Conservation (phyloP, 1,139 yeast species). For the Sugiyamaella grinbergsii region DNA sequence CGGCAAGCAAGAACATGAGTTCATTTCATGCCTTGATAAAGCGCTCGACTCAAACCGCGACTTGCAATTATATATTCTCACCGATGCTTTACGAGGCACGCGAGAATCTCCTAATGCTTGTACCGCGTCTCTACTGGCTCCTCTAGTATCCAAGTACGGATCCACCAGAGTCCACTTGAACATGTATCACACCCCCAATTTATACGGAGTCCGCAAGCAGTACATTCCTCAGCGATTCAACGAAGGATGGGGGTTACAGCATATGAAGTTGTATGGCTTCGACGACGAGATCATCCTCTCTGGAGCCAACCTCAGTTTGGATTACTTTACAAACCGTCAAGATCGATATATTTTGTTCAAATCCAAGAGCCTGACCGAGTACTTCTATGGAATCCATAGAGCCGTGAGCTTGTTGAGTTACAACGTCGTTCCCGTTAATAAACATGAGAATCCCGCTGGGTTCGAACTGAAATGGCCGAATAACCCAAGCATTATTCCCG, state of each 20-base stretch:
- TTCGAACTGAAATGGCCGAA: conserved; percentile 75
- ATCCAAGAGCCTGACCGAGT: conserved; percentile 60
- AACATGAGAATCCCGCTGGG: conserved; percentile 37
- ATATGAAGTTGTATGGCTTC: conserved; percentile 94
- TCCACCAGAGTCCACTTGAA: conserved; percentile 72
- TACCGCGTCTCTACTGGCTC: conserved; percentile 73
- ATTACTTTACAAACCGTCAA: conserved; percentile 94
- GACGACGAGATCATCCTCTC: conserved; percentile 85
- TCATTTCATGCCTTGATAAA: conserved; percentile 41
- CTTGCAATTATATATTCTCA: conserved; percentile 68
- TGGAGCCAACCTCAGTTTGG: conserved; percentile 90
- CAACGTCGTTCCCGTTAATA: conserved; percentile 48
- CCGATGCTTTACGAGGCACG: conserved; percentile 92
- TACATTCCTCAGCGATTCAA: conserved; percentile 81
- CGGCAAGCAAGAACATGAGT: conserved; percentile 79
- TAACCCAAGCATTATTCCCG: conserved; percentile 61
- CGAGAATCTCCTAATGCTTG: conserved; percentile 83
- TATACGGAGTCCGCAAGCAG: conserved; percentile 64
- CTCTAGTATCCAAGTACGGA: conserved; percentile 67
- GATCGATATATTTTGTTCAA: conserved; percentile 84
- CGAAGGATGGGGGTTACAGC: conserved; percentile 93
- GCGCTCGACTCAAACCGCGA: conserved; percentile 63
- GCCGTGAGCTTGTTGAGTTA: conserved; percentile 72
- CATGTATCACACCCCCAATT: conserved; percentile 88
- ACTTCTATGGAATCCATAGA: conserved; percentile 68